Evolutionary conservation across 345 rosid genomes (phyloP), one percentile per base, ranked within the genome.

Genomic region (Ricinus communis): DNA sequence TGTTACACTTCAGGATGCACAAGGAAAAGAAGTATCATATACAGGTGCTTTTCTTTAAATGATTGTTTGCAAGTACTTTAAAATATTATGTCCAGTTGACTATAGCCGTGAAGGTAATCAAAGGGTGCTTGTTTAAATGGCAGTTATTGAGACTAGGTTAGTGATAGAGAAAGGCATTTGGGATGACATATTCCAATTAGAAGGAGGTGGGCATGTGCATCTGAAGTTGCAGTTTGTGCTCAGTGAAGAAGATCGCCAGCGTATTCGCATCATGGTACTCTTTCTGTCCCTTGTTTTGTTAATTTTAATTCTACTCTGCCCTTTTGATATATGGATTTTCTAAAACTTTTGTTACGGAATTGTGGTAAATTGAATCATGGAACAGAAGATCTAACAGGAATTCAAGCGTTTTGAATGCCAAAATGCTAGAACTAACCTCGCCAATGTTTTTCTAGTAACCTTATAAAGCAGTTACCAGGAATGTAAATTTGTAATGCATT

Each of bases 171-270:
- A 83, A 80, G 97, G 93, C 9, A 28, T 73, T 58, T 86, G 93
- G 95, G 91, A 90, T 69, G 88, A 88, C 60, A 70, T 71, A 10
- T 78, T 94, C 84, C 79, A 70, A 46, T 79, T 90, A 36, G 86
- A 90, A 79, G 96, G 90, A 71, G 88, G 91, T 30, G 91, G 98
- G 60, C 76, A 80, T 58, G 85, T 90, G 69, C 91, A 83, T 31
- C 62, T 94, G 92, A 90, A 85, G 82, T 65, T 94, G 87, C 92
- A 79, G 78, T 91, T 94, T 80, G 60, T 87, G 75, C 95, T 91
- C 62, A 91, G 80, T 18, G 96, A 94, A 73, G 91, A 90, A 66
- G 98, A 91, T 69, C 85, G 89, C 62, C 79, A 79, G 16, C 87
- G 86, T 57, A 87, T 94, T 22, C 89, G 90, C 49, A 65, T 56